phyloP scores from a whole-genome alignment of 139 green algal genomes.

The Chlorella ohadii region DNA sequence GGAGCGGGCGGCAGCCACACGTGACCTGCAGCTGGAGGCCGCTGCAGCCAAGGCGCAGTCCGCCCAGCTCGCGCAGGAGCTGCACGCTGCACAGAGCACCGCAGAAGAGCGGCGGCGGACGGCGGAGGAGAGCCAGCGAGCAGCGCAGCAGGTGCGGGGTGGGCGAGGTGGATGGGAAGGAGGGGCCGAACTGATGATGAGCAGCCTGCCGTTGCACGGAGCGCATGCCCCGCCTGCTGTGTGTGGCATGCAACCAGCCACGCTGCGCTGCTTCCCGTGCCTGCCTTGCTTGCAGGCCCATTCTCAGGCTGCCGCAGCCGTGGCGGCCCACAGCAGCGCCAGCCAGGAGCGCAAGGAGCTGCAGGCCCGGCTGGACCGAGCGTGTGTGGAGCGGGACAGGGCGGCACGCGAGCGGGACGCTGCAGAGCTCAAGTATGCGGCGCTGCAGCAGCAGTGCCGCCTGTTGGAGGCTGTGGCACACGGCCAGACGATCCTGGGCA shows the following conservation, averaged over 20 bases:
- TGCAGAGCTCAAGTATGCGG: not conserved
- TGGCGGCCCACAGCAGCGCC: not conserved
- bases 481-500: not conserved
- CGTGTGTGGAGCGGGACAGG: conserved; percentile 24
- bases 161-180: no score
- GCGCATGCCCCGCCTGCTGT: no score
- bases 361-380: conserved; percentile 14
- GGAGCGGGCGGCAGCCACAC: not conserved
- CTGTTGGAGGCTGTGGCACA: conserved; percentile 28
- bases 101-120: not conserved
- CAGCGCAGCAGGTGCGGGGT: not conserved
- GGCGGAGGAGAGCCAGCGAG: not conserved
- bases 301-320: not conserved
- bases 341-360: conserved; percentile 29
- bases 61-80: not conserved
- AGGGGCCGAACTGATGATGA: no score
- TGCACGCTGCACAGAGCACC: not conserved
- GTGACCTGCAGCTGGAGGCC: conserved; percentile 17
- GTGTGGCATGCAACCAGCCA: no score
- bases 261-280: not conserved
- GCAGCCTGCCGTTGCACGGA: no score
- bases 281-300: not conserved
- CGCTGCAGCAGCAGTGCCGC: conserved; percentile 28
- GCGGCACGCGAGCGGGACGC: not conserved
- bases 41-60: conserved; percentile 3